Evolutionary conservation across 768 basidiomycete genomes (phyloP).

Genomic region (Cystofilobasidium ferigula): DNA sequence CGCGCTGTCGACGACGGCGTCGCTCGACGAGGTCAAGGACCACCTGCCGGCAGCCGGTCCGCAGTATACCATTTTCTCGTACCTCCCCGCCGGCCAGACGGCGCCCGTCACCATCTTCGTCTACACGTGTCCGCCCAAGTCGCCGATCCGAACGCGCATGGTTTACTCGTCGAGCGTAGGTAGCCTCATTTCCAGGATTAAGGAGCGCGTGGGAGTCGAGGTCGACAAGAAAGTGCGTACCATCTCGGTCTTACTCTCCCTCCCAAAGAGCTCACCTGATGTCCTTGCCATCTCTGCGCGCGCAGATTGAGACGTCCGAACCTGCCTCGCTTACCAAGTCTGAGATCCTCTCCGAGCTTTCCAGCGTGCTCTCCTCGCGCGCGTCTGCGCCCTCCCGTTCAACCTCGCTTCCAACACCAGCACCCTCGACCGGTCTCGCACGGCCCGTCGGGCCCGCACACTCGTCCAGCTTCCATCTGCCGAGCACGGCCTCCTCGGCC

Average conservation of each 20-base stretch:
- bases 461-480: background rate
- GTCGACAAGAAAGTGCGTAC: conserved; percentile 19
- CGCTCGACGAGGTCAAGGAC: conserved; percentile 2
- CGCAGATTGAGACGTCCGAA: conserved; percentile 23
- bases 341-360: conserved; percentile 21
- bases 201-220: conserved; percentile 6
- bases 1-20: background rate
- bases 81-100: background rate
- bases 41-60: conserved; percentile 11
- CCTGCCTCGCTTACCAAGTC: conserved; percentile 13
- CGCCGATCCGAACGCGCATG: conserved; percentile 23
- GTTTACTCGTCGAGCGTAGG: conserved; percentile 18
- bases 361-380: background rate
- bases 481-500: background rate
- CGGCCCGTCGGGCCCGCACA: background rate
- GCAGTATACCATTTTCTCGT: conserved; percentile 25
- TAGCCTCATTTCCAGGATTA: conserved; percentile 9
- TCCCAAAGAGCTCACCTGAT: too few relatives aligned
- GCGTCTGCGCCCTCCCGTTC: background rate
- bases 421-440: background rate
- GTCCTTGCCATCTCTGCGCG: background rate
- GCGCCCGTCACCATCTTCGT: conserved; percentile 15
- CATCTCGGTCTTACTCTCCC: background rate
- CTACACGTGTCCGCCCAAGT: conserved; percentile 20
- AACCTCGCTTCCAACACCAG: background rate